Base-by-base conservation (phyloP, 495 filamentous ascomycete species). In the Chaetomidium leptoderma region DNA sequence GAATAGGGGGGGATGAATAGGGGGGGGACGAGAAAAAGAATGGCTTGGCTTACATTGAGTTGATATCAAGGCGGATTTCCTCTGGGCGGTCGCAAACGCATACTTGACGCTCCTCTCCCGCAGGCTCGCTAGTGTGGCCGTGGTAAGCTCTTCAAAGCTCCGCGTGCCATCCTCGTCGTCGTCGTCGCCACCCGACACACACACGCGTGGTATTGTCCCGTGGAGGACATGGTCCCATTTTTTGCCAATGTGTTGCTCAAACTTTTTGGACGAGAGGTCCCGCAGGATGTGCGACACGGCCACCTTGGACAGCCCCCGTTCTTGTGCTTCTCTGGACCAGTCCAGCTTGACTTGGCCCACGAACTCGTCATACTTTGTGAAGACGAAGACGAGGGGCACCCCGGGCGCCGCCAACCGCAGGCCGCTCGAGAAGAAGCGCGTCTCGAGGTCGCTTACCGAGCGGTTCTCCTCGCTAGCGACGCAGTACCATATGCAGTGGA, bases 401-500 rank as follows among this genome's bases (percentile, higher is more conserved):
- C 62, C 51, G 0, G 51, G 57, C 2, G 66, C 58, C 0, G 63
- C 50, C 10, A 46, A 24, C 11, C 23, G 32, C 0, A 60, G 37
- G 14, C 52, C 35, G 24, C 39, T 37, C 6, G 48, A 16, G 27
- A 69, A 67, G 58, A 69, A 69, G 33, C 53, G 58, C 13, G 24
- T 40, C 49, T 69, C 67, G 9, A 66, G 53, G 0, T 44, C 37
- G 5, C 40, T 23, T 10, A 69, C 55, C 4, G 53, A 17, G 0
- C 65, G 50, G 27, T 23, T 26, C 42, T 63, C 62, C 53, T 67
- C 58, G 53, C 54, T 58, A 0, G 67, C 60, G 10, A 67, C 65
- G 49, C 67, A 69, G 62, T 69, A 69, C 67, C 67, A 69, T 43
- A 69, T 62, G 59, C 57, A 59, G 58, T 69, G 67, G 45, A 66